These are phyloP conservation scores for Cryptosporidium felis DNA, from an alignment of 169 alveolate genomes.

Conservation along the genomic window DNA sequence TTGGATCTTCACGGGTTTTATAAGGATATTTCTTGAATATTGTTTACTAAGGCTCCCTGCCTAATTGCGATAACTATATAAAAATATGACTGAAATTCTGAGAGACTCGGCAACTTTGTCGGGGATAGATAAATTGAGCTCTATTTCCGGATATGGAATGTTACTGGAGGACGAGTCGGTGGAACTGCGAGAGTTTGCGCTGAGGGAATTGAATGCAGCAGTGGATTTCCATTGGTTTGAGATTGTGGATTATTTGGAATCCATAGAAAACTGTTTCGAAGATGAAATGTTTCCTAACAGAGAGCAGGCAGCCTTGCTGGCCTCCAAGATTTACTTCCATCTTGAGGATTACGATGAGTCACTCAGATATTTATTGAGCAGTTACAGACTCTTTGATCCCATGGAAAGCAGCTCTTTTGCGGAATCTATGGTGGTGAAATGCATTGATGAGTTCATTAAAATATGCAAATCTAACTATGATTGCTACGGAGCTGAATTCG, in stretches of 20 bases:
- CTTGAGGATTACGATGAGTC: conserved; percentile 94
- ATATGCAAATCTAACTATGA: conserved; percentile 52
- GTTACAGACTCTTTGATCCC: conserved; percentile 90
- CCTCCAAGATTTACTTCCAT: conserved; percentile 93
- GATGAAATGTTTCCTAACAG: conserved; percentile 81
- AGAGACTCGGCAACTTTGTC: conserved; percentile 17
- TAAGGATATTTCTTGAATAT: no score
- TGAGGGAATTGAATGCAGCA: conserved; percentile 78
- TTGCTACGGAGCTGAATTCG: background rate
- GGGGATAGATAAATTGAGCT: conserved; percentile 70
- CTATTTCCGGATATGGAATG: conserved; percentile 81
- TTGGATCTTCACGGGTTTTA: no score
- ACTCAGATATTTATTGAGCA: conserved; percentile 91
- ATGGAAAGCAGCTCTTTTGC: conserved; percentile 80
- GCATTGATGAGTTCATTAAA: conserved; percentile 77
- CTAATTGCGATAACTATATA: no score
- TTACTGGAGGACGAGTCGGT: conserved; percentile 79
- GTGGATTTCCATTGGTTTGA: conserved; percentile 86
- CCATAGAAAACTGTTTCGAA: conserved; percentile 79
- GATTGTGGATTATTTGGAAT: conserved; percentile 80
- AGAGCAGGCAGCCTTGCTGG: conserved; percentile 92
- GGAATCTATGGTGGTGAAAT: conserved; percentile 80
- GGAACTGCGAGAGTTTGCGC: conserved; percentile 79
- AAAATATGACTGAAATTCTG: background rate
- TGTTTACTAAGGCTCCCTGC: no score